Percentiles rank a stretch among this genome's conserved stretches.
Conservation (phyloP, 805 yeast genomes). For the Barnettozyma salicaria region DNA sequence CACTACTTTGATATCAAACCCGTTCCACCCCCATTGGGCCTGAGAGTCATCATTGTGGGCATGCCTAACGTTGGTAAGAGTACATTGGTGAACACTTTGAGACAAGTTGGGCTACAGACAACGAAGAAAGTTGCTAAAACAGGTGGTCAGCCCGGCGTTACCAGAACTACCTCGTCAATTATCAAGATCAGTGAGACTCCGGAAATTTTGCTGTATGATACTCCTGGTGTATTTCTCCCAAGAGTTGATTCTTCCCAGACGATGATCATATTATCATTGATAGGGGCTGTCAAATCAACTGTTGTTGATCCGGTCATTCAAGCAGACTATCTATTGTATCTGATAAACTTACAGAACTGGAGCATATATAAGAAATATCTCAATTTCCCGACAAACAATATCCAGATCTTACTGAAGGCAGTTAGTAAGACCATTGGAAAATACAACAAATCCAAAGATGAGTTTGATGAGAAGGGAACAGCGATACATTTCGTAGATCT, state of each 20-base stretch:
- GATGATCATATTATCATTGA: conserved; percentile 67
- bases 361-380: conserved; percentile 34
- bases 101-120: conserved; percentile 33
- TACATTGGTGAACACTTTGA: conserved; percentile 69
- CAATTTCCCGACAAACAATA: conserved; percentile 63
- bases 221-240: conserved; percentile 91
- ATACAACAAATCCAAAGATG: conserved; percentile 25
- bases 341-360: conserved; percentile 56
- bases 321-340: conserved; percentile 76
- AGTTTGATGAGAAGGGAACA: conserved; percentile 49
- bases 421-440: conserved; percentile 39
- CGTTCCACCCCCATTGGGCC: conserved; percentile 73
- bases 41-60: conserved; percentile 72
- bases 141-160: conserved; percentile 88
- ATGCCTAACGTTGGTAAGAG: conserved; percentile 99
- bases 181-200: conserved; percentile 59
- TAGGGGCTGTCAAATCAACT: conserved; percentile 66
- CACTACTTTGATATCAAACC: conserved; percentile 45
- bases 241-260: conserved; percentile 55
- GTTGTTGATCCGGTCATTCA: conserved; percentile 78
- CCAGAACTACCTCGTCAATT: conserved; percentile 69
- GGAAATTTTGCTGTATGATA: conserved; percentile 68
- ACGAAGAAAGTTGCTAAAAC: conserved; percentile 71
- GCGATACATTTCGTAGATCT: conserved; percentile 59
- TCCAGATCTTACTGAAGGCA: conserved; percentile 47